Conservation (phyloP, 2,329 filamentous ascomycete genomes). For the Diaporthe longicolla region DNA sequence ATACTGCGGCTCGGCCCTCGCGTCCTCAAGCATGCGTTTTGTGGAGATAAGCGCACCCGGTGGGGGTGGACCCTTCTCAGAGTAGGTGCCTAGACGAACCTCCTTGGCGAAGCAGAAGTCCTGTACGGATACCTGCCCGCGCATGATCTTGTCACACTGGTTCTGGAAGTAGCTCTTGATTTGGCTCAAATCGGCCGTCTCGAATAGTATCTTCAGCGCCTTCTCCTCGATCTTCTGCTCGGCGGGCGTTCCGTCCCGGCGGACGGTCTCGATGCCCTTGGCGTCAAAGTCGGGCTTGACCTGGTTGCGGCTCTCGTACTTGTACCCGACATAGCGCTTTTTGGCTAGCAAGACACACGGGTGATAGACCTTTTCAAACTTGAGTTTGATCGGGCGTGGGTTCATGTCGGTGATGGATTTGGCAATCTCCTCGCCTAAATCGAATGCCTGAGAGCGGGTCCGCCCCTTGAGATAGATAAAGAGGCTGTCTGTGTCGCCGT, state of each 20-base stretch:
- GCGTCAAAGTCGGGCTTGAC: constrained; percentile 91
- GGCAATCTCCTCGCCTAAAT: constrained; percentile 93
- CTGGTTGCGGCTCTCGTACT: constrained; percentile 87
- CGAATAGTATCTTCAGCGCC: constrained; percentile 88
- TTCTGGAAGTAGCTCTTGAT: constrained; percentile 92
- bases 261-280: constrained; percentile 97
- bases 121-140: constrained; percentile 87
- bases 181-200: constrained; percentile 88
- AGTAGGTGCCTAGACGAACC: constrained; percentile 91
- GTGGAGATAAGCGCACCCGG: constrained; percentile 92
- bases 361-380: constrained; percentile 98
- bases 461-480: constrained; percentile 92
- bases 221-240: constrained; percentile 98
- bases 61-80: constrained; percentile 82
- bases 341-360: constrained; percentile 95
- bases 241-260: constrained; percentile 92
- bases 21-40: constrained; percentile 87
- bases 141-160: constrained; percentile 94
- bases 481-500: constrained; percentile 96
- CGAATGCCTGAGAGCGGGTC: constrained; percentile 89
- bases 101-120: constrained; percentile 97
- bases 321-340: constrained; percentile 98
- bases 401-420: constrained; percentile 90
- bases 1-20: constrained; percentile 90
- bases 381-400: constrained; percentile 92